A percentile compares a stretch with the other conserved stretches of the same genome.
These are phyloP conservation scores for Chrysopogon serrulatus DNA, from an alignment of 176 grass and related monocot species.

Conservation along the genomic window DNA sequence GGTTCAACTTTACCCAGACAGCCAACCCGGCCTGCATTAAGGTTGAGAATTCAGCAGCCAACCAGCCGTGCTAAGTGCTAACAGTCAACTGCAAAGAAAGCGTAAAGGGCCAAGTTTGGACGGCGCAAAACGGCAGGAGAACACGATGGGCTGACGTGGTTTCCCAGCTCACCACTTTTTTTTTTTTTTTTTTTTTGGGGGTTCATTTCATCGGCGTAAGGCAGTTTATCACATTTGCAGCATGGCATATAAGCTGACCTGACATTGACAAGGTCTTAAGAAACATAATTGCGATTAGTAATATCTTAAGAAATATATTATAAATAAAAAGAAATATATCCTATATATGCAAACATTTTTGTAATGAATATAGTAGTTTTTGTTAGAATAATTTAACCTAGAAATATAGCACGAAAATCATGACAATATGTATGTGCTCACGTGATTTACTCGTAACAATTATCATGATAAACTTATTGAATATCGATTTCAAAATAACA, in stretches of 20 bases:
- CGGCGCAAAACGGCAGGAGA: not conserved
- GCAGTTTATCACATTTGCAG: not conserved
- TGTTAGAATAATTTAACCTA: not conserved
- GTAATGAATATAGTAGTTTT: not conserved
- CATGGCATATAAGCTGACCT: not conserved
- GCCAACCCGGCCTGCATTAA: not conserved
- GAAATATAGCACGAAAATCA: too few relatives aligned
- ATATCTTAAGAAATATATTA: not conserved
- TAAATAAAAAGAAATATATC: not conserved
- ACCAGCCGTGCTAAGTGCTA: too few relatives aligned
- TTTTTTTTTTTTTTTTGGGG: not conserved
- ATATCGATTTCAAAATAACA: too few relatives aligned
- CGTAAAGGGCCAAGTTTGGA: not conserved
- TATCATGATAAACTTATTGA: not conserved
- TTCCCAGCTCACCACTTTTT: not conserved
- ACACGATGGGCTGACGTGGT: not conserved
- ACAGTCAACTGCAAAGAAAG: too few relatives aligned
- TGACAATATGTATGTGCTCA: not conserved
- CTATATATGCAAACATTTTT: not conserved
- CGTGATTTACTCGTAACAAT: not conserved
- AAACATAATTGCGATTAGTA: not conserved
- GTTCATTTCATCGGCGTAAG: not conserved
- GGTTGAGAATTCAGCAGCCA: not conserved
- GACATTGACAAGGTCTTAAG: not conserved
- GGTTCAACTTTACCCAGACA: too few relatives aligned